Evolutionary conservation across 371 early-diverging fungal species (phyloP).

Genomic region (Zopfochytrium polystomum): DNA sequence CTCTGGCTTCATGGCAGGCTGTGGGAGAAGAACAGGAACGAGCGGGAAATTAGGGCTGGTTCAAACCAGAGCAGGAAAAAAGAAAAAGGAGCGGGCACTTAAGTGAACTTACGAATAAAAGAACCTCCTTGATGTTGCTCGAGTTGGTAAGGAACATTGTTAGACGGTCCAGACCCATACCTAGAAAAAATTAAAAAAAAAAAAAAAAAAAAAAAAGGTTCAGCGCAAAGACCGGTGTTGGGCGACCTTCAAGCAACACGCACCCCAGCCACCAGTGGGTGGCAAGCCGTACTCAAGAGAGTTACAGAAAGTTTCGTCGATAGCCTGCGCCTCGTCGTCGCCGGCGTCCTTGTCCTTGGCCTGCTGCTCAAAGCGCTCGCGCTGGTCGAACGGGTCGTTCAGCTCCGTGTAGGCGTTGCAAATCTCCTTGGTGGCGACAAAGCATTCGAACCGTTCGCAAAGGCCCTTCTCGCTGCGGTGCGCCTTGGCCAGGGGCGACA

Average conservation of each 20-base stretch:
- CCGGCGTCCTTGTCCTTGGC: constrained; percentile 96
- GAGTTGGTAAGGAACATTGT: constrained; percentile 99
- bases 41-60: neutral
- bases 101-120: constrained; percentile 93
- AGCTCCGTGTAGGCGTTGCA: constrained; percentile 99
- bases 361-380: constrained; percentile 96
- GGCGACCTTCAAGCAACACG: neutral
- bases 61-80: constrained; percentile 6
- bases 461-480: constrained; percentile 90
- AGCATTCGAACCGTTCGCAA: constrained; percentile 99
- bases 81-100: too few species aligned
- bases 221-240: neutral
- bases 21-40: neutral
- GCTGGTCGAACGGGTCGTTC: constrained; percentile 97
- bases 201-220: too few species aligned
- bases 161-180: constrained; percentile 98
- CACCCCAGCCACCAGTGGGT: constrained; percentile 78
- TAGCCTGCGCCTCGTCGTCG: constrained; percentile 98
- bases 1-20: constrained; percentile 55
- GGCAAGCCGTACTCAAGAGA: constrained; percentile 98
- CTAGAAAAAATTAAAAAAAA: constrained; percentile 49
- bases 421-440: constrained; percentile 99
- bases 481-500: constrained; percentile 99
- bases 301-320: constrained; percentile 98
- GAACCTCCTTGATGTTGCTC: constrained; percentile 97